Evolutionary conservation across 1,284 basidiomycete genomes (phyloP), one percentile per base, ranked within the genome.

Genomic region (Papiliotrema fonsecae): DNA sequence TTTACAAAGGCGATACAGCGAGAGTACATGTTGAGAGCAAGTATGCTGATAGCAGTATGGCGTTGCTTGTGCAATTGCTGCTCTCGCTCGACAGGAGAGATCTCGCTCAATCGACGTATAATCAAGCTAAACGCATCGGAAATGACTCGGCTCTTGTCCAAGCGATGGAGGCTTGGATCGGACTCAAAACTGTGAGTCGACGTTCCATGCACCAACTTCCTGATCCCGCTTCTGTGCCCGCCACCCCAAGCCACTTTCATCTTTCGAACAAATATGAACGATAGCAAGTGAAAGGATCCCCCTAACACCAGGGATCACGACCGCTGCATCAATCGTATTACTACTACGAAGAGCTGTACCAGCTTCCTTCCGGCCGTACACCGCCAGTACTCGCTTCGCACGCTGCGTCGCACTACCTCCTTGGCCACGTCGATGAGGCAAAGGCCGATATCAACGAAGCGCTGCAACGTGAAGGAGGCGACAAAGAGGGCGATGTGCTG

Each of bases 261-360:
- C n/a, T n/a, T n/a, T n/a, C n/a, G n/a, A n/a, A n/a, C n/a, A n/a
- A n/a, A n/a, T n/a, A n/a, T n/a, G n/a, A n/a, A n/a, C n/a, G n/a
- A 44, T 18, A 16, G n/a, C 26, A 14, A 27, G 19, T 27, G 6
- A 10, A 6, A 7, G 7, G 18, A 21, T 5, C 22, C 7, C 9
- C 18, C 34, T 41, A 16, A 41, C 16, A 32, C 54, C 83, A 89
- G 70, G 72, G 72, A 31, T 57, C 64, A 1, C 60, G 70, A 52
- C 64, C 70, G 0, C 59, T 75, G 34, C 67, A 72, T 70, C 62
- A 88, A 86, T 76, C 77, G 78, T 78, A 82, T 68, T 88, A 91
- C 50, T 92, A 91, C 74, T 96, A 88, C 74, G 88, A 89, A 40
- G 92, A 97, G 68, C 88, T 94, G 64, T 80, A 92, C 43, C 86